These are phyloP conservation scores for Solanum chiquidenum DNA, from an alignment of 257 asterid species.

Conservation along the genomic window DNA sequence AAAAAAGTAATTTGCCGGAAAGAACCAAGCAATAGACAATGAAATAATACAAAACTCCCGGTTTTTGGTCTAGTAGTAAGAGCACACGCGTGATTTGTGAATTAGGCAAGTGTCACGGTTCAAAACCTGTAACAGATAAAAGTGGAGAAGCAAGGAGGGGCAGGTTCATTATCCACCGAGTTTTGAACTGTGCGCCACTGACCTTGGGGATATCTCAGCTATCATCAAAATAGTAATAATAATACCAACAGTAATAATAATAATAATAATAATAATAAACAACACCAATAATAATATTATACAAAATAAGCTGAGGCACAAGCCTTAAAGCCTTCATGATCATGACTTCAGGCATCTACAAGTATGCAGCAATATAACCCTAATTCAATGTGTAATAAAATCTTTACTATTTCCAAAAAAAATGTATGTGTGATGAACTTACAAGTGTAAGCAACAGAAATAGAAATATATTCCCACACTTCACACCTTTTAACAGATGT, in stretches of 20 bases:
- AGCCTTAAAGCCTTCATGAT: not conserved
- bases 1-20: not conserved
- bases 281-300: not conserved
- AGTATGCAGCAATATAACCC: not conserved
- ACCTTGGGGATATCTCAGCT: not conserved
- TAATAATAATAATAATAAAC: not conserved
- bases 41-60: not conserved
- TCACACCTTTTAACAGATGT: not conserved
- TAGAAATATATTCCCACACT: not conserved
- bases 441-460: not conserved
- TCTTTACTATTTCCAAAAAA: not conserved
- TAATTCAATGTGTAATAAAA: not conserved
- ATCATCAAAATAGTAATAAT: not conserved
- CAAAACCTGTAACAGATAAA: not conserved
- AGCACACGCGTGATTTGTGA: not conserved
- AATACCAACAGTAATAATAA: not conserved
- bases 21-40: not conserved
- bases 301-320: not conserved
- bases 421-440: not conserved
- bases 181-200: not conserved
- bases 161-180: not conserved
- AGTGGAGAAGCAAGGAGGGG: not conserved
- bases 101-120: not conserved
- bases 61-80: not conserved
- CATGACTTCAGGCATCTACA: not conserved